Base-by-base conservation (phyloP, 129 eudicot genomes). In the Ambrosia trifida region DNA sequence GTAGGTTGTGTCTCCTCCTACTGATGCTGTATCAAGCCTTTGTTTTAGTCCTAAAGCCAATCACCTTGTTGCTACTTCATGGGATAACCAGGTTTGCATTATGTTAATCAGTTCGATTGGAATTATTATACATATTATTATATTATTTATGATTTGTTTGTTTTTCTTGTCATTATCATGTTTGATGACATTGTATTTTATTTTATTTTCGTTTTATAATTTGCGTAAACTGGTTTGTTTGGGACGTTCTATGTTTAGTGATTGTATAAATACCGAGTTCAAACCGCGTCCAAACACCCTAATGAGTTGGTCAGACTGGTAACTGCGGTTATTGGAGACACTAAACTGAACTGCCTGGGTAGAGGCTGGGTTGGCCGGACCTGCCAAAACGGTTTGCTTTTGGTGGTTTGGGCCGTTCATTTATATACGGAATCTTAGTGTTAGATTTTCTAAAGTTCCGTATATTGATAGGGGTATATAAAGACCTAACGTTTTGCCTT, bases 1-100 rank as follows among this genome's bases (percentile, higher is more conserved):
- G 44, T 76, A 91, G 97, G 86, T 91, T 72, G 79, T 63, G n/a
- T 87, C 86, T 17, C 80, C 93, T 58, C 97, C 96, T 7, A 71
- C 50, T 78, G 97, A 91, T 84, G 81, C 83, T 43, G 86, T 86
- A 19, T 91, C 97, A 46, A 91, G 97, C 81, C 84, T 91, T 30
- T 62, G 80, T 65, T 93, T 93, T 62, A 93, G 98, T 78, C 81
- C 96, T 20, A 89, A 89, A 82, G 91, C 88, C 0, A 93, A 93
- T 80, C 62, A 64, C 49, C 80, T 93, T 5, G 85, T 93, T 35
- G 96, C 92, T 38, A 93, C 96, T 56, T 93, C 98, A 41, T 93
- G 98, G 98, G 98, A 93, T 85, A 93, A 87, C 52, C 98, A 93
- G 95, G 98, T 93, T 69, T 78, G 66, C 24, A 6, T 50, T 40